Conservation (phyloP, 306 rosid genomes). For the Bauhinia variegata region DNA sequence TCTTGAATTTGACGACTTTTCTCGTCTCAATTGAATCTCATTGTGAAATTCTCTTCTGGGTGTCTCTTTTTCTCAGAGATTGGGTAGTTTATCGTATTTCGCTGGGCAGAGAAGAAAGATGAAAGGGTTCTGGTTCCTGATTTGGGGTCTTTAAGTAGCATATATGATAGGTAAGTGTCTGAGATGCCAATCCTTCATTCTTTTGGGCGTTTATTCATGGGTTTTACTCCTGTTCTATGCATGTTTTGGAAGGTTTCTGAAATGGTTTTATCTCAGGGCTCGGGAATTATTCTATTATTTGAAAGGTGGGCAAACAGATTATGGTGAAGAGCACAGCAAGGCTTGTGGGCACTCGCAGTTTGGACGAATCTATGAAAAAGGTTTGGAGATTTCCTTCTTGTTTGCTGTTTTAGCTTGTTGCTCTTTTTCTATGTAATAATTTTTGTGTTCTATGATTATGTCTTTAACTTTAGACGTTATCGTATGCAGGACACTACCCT, state of each 20-base stretch:
- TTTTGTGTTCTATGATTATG: slow-evolving; percentile 19
- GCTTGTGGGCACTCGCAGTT: slow-evolving; percentile 83
- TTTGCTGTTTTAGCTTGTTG: slow-evolving; percentile 5
- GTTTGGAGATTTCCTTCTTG: slow-evolving; percentile 44
- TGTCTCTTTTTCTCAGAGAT: slow-evolving; percentile 51
- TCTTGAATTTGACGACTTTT: neutral
- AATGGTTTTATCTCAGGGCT: slow-evolving; percentile 61
- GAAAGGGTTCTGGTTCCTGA: slow-evolving; percentile 97
- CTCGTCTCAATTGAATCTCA: neutral
- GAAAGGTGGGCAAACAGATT: slow-evolving; percentile 94
- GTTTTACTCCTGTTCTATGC: neutral
- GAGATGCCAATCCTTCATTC: neutral
- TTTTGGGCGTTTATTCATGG: neutral
- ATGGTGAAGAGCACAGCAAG: slow-evolving; percentile 92
- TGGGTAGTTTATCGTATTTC: slow-evolving; percentile 87
- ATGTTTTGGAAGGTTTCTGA: neutral
- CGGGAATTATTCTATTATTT: slow-evolving; percentile 92
- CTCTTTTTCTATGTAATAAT: neutral
- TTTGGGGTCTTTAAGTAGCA: slow-evolving; percentile 90
- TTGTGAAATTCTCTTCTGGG: neutral
- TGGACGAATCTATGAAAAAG: slow-evolving; percentile 78
- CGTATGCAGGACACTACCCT: slow-evolving; percentile 77
- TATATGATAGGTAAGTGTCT: slow-evolving; percentile 73
- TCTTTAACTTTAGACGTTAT: neutral
- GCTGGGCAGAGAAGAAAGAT: slow-evolving; percentile 96